Evolutionary conservation across 805 yeast species (phyloP).

Genomic region (Wickerhamomyces ciferrii): DNA sequence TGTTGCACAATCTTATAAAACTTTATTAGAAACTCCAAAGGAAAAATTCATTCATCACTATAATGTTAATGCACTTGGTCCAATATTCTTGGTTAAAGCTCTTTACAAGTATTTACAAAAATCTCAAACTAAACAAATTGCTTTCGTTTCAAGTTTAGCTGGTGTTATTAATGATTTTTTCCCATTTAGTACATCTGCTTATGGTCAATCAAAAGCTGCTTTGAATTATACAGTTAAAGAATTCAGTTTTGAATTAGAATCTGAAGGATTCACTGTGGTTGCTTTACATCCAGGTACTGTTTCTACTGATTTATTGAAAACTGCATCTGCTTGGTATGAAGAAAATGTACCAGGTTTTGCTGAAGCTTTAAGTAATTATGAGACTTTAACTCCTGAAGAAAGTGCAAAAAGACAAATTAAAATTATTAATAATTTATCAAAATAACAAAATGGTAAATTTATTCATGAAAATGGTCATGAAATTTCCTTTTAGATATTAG

Average conservation of each 20-base stretch:
- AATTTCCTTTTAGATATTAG: neutral
- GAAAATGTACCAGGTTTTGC: neutral
- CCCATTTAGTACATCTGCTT: constrained; percentile 16
- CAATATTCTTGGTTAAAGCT: constrained; percentile 11
- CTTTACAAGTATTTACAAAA: constrained; percentile 15
- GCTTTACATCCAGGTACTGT: constrained; percentile 33
- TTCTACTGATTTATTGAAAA: constrained; percentile 23
- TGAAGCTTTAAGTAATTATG: neutral
- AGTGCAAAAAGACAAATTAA: constrained; percentile 14
- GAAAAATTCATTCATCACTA: constrained; percentile 8
- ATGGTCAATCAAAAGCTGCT: constrained; percentile 32
- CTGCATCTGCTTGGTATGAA: neutral
- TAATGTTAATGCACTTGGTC: constrained; percentile 16
- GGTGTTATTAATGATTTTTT: constrained; percentile 16
- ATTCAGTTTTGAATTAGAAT: constrained; percentile 18
- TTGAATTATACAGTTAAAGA: constrained; percentile 24
- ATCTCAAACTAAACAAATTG: constrained; percentile 16
- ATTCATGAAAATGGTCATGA: constrained; percentile 14
- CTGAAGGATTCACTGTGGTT: constrained; percentile 21
- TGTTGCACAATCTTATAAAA: neutral
- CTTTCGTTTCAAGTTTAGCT: constrained; percentile 22
- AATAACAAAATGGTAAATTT: constrained; percentile 20
- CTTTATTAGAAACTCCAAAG: neutral
- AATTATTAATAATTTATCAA: constrained; percentile 10
- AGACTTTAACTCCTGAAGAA: constrained; percentile 15